Evolutionary conservation across 257 asterid genomes (phyloP), one percentile per base, ranked within the genome.

Genomic region (Jacaranda mimosifolia): DNA sequence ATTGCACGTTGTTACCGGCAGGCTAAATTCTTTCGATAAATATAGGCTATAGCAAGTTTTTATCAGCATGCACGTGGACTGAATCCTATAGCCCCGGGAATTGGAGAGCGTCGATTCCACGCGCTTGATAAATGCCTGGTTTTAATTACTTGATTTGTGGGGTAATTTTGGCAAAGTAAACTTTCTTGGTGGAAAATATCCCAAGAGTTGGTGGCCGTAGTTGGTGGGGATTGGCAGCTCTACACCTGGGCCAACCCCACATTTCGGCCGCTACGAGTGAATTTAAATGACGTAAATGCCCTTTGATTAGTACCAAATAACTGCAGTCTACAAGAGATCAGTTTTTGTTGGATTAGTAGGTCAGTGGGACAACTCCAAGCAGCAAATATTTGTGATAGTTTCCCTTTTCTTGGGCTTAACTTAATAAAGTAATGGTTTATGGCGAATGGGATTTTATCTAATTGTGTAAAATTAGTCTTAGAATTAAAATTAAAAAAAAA

Each of bases 131-230:
- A 49, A 9, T 51, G 62, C 9, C 9, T 42, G 57, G 32, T 26
- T 26, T 26, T 26, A 26, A 26, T 26, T 26, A 26, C 32, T 26
- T 26, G 32, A 26, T 26, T 26, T 26, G 32, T 26, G 32, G 32
- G 79, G 63, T 80, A 70, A 70, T 63, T 76, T 63, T 13, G 78
- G 14, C 58, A 60, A 17, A 40, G 57, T 51, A 6, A 70, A 56
- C 0, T 14, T 71, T 68, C n/a, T 49, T 42, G 80, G 15, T 42
- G 64, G 46, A 5, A 38, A 45, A 26, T 46, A 68, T 69, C 18
- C 45, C 45, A 48, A 21, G 58, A 73, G 86, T 82, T 84, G 89
- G 81, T 84, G 84, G 84, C 65, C 45, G 60, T 42, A 71, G 90
- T 79, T 75, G 88, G 85, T 74, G 77, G 78, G 72, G 19, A 75